Base-by-base conservation (phyloP, 805 yeast genomes). In the Cyberlindnera amylophila region DNA sequence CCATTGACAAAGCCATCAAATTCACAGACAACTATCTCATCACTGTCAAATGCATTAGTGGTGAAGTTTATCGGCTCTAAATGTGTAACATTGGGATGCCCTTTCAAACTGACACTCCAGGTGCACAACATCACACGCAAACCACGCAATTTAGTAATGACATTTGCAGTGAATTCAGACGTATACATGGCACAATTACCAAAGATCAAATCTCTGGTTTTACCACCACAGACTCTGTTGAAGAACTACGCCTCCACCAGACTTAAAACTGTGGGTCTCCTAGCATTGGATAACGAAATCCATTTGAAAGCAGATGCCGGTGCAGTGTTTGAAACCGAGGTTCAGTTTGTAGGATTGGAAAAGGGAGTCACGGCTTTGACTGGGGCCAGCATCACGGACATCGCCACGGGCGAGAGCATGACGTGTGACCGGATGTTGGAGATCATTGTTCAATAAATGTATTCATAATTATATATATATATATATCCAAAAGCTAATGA, bases 361-460 rank as follows among this genome's bases (percentile, higher is more conserved):
- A 69, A 71, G 49, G 95, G 95, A 0, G 70, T 81, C 7, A 80
- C 74, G 56, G 74, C 76, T 34, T 62, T 86, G 16, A 79, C 74
- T 41, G 88, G 86, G 2, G 71, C 83, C n/a, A 74, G 74, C 44
- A 67, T 86, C 12, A 71, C 80, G 36, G 95, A 86, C 54, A 65
- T 78, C 10, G 54, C 59, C 29, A 71, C 79, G 15, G 87, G 90
- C 3, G 90, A 84, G 43, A 74, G 78, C 2, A 70, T 80, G 48
- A 89, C 80, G 47, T 81, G 86, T 56, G 89, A 88, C 1, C 73
- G 77, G 44, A 63, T 85, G 40, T 66, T 86, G 29, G 89, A 84
- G 52, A 84, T 86, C 2, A 87, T 85, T 6, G 54, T 57, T 17
- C 57, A 55, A 32, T 45, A 39, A 39, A 9, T 32, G n/a, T n/a